Evolutionary conservation across 306 rosid genomes (phyloP), one percentile per base, ranked within the genome.

Genomic region (Gastrolobium villosum): DNA sequence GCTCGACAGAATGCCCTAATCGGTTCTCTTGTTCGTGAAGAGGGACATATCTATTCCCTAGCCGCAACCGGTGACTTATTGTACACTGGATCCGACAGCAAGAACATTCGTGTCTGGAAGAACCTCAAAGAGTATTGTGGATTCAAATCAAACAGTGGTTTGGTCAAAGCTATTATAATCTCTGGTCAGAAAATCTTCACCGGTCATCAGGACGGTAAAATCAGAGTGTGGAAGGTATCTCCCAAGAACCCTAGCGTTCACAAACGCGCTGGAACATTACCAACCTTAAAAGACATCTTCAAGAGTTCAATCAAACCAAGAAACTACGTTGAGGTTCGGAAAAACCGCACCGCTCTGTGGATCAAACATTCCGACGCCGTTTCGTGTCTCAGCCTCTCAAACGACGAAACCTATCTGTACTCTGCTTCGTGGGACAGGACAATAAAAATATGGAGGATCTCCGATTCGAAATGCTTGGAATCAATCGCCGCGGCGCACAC

Each of bases 101-200:
- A 90, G 88, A 95, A 95, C 85, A 95, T 95, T 20, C 88, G 99
- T 0, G 99, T 95, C 0, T 95, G 98, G 99, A 95, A 95, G 89
- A 91, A 91, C 57, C 89, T 95, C 0, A 81, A 88, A 60, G 97
- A 95, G 65, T 91, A 79, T 64, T 83, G 87, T 1, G 98, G 91
- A 0, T 95, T 95, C 78, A 95, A 95, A 77, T 91, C 98, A 0
- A 89, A 85, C 79, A 95, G 99, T 26, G 99, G 99, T 0, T 74
- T 95, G 68, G 99, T 95, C 0, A 95, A 95, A 61, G 85, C 98
- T 0, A 95, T 95, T 2, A 85, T 95, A 20, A 86, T 95, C 6
- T 87, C 95, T 0, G 95, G 91, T 0, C 84, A 85, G 1, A 95
- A 89, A 65, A 87, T 95, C 9, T 92, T 90, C 84, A 87, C 98